phyloP scores from a whole-genome alignment of 805 yeast genomes.

The Blastobotrys chiropterorum region DNA sequence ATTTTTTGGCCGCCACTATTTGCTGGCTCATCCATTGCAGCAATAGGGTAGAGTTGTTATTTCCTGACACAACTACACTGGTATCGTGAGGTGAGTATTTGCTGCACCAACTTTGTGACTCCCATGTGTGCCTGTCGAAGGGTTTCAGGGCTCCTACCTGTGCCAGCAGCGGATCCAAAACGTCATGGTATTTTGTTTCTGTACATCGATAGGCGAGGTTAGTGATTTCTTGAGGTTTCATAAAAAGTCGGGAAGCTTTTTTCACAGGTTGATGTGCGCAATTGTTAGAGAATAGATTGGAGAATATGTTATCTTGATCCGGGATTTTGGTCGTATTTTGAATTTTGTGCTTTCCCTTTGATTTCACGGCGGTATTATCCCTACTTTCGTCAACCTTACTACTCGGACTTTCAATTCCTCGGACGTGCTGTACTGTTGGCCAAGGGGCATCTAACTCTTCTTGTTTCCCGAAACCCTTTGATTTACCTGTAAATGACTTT shows the following conservation, averaged over 20 bases:
- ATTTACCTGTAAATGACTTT: background rate
- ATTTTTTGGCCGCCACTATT: background rate
- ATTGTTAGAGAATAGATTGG: background rate
- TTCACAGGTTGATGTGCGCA: background rate
- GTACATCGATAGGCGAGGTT: constrained; percentile 6
- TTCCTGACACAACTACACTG: constrained; percentile 8
- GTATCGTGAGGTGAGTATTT: constrained; percentile 15
- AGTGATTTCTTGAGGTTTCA: constrained; percentile 5
- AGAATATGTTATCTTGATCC: background rate
- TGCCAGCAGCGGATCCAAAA: constrained; percentile 9
- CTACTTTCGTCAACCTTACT: background rate
- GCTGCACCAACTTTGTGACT: constrained; percentile 13
- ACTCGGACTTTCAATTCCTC: constrained; percentile 4
- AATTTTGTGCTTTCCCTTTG: background rate
- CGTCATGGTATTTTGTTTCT: background rate
- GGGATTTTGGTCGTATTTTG: background rate
- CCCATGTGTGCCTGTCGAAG: constrained; percentile 16
- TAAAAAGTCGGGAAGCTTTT: background rate
- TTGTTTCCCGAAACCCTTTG: background rate
- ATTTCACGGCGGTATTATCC: background rate
- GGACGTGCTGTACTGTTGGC: constrained; percentile 6
- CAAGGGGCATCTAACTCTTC: constrained; percentile 5
- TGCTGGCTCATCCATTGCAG: constrained; percentile 1
- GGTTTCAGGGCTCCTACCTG: constrained; percentile 9
- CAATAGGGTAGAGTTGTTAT: background rate